Evolutionary conservation across 2,329 filamentous ascomycete genomes (phyloP).

Genomic region (Clarireedia homoeocarpa): DNA sequence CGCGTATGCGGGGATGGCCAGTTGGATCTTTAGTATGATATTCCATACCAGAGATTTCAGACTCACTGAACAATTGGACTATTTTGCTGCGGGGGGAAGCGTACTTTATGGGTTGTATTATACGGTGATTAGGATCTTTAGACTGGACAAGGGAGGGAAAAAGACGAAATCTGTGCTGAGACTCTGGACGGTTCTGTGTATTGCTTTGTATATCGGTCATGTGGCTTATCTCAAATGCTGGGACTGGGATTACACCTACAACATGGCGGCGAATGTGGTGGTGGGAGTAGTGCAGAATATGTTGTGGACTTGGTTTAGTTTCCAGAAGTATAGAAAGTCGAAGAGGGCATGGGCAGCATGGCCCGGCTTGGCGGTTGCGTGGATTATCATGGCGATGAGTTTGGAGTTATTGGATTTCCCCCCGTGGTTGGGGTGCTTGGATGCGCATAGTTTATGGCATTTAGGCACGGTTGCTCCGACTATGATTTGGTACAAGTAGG

Average conservation of each 20-base stretch:
- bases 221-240: conserved; percentile 78
- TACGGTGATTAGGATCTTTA: conserved; percentile 71
- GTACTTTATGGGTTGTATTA: conserved; percentile 91
- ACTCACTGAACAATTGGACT: conserved; percentile 88
- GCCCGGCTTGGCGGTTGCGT: conserved; percentile 86
- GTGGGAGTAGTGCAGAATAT: conserved; percentile 73
- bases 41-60: conserved; percentile 88
- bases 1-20: conserved; percentile 70
- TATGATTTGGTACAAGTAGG: conserved; percentile 90
- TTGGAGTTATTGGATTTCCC: conserved; percentile 92
- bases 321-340: conserved; percentile 62
- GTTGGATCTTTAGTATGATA: conserved; percentile 82
- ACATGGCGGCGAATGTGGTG: conserved; percentile 90
- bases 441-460: conserved; percentile 96
- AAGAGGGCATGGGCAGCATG: conserved; percentile 74
- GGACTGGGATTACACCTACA: conserved; percentile 93
- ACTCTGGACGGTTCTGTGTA: conserved; percentile 69
- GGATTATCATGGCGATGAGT: conserved; percentile 90
- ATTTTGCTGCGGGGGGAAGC: conserved; percentile 84
- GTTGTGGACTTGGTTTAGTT: conserved; percentile 81
- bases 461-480: conserved; percentile 83
- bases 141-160: conserved; percentile 55
- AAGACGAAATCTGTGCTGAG: conserved; percentile 44
- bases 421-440: conserved; percentile 71
- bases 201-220: conserved; percentile 64